Evolutionary conservation across 2,329 filamentous ascomycete species (phyloP), one percentile per base, ranked within the genome.

Genomic region (Colletotrichum sidae): DNA sequence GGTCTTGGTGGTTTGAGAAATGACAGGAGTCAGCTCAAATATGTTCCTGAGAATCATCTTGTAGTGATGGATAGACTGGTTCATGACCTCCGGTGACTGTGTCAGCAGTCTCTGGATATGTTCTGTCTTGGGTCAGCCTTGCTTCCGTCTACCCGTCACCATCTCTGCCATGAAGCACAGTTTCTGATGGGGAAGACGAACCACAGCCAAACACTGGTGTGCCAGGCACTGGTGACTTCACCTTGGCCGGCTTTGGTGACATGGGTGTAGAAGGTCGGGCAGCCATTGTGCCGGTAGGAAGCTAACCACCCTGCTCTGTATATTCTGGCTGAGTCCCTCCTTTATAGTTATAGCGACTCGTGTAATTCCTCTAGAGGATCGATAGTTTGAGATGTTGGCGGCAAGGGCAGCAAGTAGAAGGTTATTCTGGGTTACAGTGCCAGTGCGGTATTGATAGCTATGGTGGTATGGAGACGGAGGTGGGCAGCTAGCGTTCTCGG

Each of bases 11-110:
- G 88, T 92, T 76, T 91, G 90, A 34, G 86, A 84, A 52, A 90
- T 85, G 73, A 89, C 83, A 56, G 86, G 88, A 53, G 83, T 87
- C 67, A 86, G 83, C 75, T 93, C 90, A 77, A 90, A 90, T 69
- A 94, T 89, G 62, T 87, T 86, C 66, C 89, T 85, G 44, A 94
- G 81, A 65, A 93, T 87, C 72, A 87, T 85, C 73, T 90, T 91
- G 78, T 94, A 94, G 71, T 92, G 87, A 60, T 87, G 82, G 66
- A 92, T 87, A 17, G 90, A 90, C 67, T 84, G 88, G 70, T 91
- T 90, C 77, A 88, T 89, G 13, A 87, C 86, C 68, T 89, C 87
- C 68, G 88, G 86, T 50, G 81, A 84, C 71, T 84, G 86, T 39
- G 81, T 83, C 39, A 93, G 83, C 65, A 94, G 85, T 33, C 84